Evolutionary conservation across 768 basidiomycete genomes (phyloP), one percentile per base, ranked within the genome.

Genomic region (Podaxis sp.): DNA sequence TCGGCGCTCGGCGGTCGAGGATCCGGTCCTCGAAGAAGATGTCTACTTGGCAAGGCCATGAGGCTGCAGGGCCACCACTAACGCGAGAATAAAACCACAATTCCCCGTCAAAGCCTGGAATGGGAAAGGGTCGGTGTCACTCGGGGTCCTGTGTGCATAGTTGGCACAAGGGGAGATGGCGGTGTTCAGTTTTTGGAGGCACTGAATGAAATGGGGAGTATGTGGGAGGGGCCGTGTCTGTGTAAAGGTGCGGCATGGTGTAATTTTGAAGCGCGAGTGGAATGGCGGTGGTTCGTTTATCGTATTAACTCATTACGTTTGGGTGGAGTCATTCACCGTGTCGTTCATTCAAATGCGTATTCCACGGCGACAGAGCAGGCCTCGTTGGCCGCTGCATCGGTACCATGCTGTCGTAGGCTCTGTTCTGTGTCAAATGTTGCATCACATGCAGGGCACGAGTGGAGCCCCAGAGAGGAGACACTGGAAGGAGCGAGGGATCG

Each of bases 401-500:
- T 74, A 21, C 85, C 89, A 67, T 91, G 89, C 63, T 81, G 81
- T 55, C 79, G 80, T 11, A 91, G 79, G 65, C 79, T 74, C 57
- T 85, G 79, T n/a, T 71, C 78, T 9, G 85, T 81, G 51, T 80
- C 71, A 69, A 91, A 91, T 62, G 76, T 81, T 23, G 83, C 76
- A 67, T 91, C 89, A 68, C 89, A 91, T 7, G 89, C 90, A 27
- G 90, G 82, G 77, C 89, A 91, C 1, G 87, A 80, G 68, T 86
- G 83, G 53, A 79, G 78, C 38, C 77, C 74, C 50, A 85, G 75
- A 44, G 77, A 74, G 46, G 62, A 71, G 51, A 74, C 71, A 58
- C 74, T 69, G 65, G 68, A 70, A 74, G 64, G 70, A 77, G 64
- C 71, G 72, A 64, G 71, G 21, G 72, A 79, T 53, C 83, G 82